Evolutionary conservation across 371 early-diverging fungal genomes (phyloP).

Genomic region (Mucor piriformis): DNA sequence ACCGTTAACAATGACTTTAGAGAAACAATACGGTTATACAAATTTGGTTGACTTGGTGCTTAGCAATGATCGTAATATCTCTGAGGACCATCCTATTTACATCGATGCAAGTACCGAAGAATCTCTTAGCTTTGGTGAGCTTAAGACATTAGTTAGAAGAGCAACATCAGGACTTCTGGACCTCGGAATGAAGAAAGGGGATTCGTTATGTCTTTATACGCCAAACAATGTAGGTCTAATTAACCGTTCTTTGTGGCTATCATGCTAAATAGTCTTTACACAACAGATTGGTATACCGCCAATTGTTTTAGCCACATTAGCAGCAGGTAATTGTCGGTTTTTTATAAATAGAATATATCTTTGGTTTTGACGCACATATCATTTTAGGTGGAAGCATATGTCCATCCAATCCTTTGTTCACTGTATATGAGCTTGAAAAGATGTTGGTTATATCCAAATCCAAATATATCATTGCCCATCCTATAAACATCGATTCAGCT

Average conservation of each 20-base stretch:
- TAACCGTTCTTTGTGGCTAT: not conserved
- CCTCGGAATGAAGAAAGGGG: slow-evolving; percentile 3
- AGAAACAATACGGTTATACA: slow-evolving; percentile 7
- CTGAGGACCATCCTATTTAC: slow-evolving; percentile 6
- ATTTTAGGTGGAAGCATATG: slow-evolving; percentile 67
- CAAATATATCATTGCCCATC: slow-evolving; percentile 33
- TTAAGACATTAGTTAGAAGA: slow-evolving; percentile 2
- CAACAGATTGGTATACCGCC: slow-evolving; percentile 8
- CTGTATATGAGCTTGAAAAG: slow-evolving; percentile 61
- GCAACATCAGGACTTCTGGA: slow-evolving; percentile 6
- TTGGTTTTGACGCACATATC: too few relatives aligned
- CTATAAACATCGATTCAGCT: slow-evolving; percentile 40
- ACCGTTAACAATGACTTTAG: not conserved
- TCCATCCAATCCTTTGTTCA: slow-evolving; percentile 41
- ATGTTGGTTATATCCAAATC: slow-evolving; percentile 67
- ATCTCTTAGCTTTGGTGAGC: slow-evolving; percentile 2
- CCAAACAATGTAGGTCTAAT: slow-evolving; percentile 11
- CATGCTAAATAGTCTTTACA: not conserved
- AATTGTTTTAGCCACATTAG: slow-evolving; percentile 5
- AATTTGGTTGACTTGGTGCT: slow-evolving; percentile 15
- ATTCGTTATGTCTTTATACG: slow-evolving; percentile 7
- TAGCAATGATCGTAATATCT: slow-evolving; percentile 2
- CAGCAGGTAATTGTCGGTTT: slow-evolving; percentile 20
- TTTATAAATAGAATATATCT: not conserved
- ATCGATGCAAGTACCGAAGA: slow-evolving; percentile 15